phyloP scores from a whole-genome alignment of 495 filamentous ascomycete species.

The Hyaloscypha finlandica region DNA sequence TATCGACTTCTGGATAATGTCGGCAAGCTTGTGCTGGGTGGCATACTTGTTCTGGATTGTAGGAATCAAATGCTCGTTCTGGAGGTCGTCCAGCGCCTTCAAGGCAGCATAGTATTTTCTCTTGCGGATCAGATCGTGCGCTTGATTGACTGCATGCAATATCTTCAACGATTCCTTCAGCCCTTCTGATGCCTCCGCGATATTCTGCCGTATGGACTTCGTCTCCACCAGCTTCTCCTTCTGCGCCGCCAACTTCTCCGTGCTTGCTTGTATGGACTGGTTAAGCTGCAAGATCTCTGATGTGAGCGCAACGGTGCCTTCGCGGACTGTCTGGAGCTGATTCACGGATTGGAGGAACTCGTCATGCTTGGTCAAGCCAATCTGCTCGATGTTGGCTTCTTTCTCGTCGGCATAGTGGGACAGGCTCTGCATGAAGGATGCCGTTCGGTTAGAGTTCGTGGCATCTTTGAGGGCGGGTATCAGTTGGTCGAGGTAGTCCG shows the following conservation, averaged over 20 bases:
- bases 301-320: slow-evolving; percentile 84
- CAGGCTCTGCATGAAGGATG: slow-evolving; percentile 74
- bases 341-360: slow-evolving; percentile 94
- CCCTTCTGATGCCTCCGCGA: slow-evolving; percentile 87
- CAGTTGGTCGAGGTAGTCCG: slow-evolving; percentile 92
- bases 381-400: slow-evolving; percentile 89
- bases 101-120: slow-evolving; percentile 96
- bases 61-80: slow-evolving; percentile 79
- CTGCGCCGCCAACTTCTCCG: slow-evolving; percentile 90
- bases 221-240: slow-evolving; percentile 94
- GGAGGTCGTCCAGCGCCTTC: slow-evolving; percentile 90
- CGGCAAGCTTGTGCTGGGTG: slow-evolving; percentile 91
- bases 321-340: slow-evolving; percentile 84
- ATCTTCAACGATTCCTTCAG: slow-evolving; percentile 92
- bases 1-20: slow-evolving; percentile 92
- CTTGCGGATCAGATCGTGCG: slow-evolving; percentile 83
- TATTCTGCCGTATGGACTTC: slow-evolving; percentile 88
- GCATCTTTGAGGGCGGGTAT: slow-evolving; percentile 92
- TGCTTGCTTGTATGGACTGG: slow-evolving; percentile 92
- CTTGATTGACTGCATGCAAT: slow-evolving; percentile 88
- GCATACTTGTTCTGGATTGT: slow-evolving; percentile 63
- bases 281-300: slow-evolving; percentile 91
- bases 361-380: slow-evolving; percentile 94
- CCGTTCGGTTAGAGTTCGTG: slow-evolving; percentile 70
- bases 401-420: slow-evolving; percentile 80